Evolutionary conservation across 805 yeast species (phyloP).

Genomic region (Saturnispora halmiae): DNA sequence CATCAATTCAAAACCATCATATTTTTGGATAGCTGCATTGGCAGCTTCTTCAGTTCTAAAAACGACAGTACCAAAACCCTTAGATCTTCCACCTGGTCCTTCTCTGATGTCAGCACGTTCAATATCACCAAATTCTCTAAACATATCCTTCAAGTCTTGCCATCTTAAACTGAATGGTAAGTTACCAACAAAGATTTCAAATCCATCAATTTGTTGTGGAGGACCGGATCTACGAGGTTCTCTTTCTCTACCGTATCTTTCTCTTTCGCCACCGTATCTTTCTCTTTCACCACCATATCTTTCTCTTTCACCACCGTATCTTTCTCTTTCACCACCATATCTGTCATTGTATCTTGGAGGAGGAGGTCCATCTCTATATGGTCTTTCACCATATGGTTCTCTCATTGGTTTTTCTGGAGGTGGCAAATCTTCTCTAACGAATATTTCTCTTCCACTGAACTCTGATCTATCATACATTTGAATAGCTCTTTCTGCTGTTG

Average conservation of each 20-base stretch:
- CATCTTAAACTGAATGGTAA: slow-evolving; percentile 75
- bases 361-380: slow-evolving; percentile 12
- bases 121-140: slow-evolving; percentile 70
- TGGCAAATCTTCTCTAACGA: slow-evolving; percentile 86
- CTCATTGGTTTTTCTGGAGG: slow-evolving; percentile 44
- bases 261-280: slow-evolving; percentile 7
- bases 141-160: slow-evolving; percentile 80
- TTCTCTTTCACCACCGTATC: slow-evolving; percentile 4
- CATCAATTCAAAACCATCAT: slow-evolving; percentile 59
- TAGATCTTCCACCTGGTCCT: slow-evolving; percentile 63
- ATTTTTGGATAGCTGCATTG: slow-evolving; percentile 54
- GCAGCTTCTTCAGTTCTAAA: slow-evolving; percentile 64
- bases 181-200: slow-evolving; percentile 69
- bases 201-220: slow-evolving; percentile 24
- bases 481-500: slow-evolving; percentile 66
- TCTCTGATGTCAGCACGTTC: slow-evolving; percentile 69
- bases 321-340: slow-evolving; percentile 16
- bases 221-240: slow-evolving; percentile 16
- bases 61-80: slow-evolving; percentile 79
- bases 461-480: slow-evolving; percentile 54
- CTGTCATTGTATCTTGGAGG: slow-evolving; percentile 21
- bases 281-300: slow-evolving; percentile 13
- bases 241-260: slow-evolving; percentile 6
- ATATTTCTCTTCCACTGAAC: slow-evolving; percentile 67
- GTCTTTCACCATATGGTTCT: slow-evolving; percentile 10